Evolutionary conservation across 2,329 filamentous ascomycete species (phyloP).

Genomic region (Ophiostoma sp.): DNA sequence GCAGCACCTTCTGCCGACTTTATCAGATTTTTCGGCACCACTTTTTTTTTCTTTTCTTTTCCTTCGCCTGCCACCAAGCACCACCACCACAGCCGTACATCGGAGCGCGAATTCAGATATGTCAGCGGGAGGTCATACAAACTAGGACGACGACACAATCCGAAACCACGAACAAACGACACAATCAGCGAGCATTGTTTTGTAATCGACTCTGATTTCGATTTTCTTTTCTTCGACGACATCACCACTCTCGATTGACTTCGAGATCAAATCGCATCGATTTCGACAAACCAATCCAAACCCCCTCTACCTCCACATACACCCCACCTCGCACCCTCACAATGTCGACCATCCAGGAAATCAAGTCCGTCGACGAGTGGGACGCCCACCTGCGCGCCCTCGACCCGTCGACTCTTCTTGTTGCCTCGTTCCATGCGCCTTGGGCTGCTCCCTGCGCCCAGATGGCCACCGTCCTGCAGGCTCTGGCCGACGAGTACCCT

Average conservation of each 20-base stretch:
- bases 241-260: neutral
- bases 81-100: constrained; percentile 24
- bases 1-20: neutral
- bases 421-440: constrained; percentile 93
- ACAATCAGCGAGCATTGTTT: neutral
- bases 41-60: constrained; percentile 9
- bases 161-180: neutral
- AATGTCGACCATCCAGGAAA: constrained; percentile 78
- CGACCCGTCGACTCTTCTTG: constrained; percentile 68
- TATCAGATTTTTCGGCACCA: constrained; percentile 13
- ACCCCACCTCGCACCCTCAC: constrained; percentile 29
- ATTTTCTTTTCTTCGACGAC: neutral
- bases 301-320: constrained; percentile 27
- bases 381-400: constrained; percentile 65
- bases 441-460: constrained; percentile 96
- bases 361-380: constrained; percentile 74
- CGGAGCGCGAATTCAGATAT: constrained; percentile 27
- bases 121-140: constrained; percentile 23
- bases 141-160: neutral
- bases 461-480: constrained; percentile 83
- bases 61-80: neutral
- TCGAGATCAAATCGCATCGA: neutral
- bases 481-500: constrained; percentile 84
- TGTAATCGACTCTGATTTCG: neutral
- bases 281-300: neutral